Evolutionary conservation across 805 yeast genomes (phyloP).

Genomic region (Hanseniaspora osmophila): DNA sequence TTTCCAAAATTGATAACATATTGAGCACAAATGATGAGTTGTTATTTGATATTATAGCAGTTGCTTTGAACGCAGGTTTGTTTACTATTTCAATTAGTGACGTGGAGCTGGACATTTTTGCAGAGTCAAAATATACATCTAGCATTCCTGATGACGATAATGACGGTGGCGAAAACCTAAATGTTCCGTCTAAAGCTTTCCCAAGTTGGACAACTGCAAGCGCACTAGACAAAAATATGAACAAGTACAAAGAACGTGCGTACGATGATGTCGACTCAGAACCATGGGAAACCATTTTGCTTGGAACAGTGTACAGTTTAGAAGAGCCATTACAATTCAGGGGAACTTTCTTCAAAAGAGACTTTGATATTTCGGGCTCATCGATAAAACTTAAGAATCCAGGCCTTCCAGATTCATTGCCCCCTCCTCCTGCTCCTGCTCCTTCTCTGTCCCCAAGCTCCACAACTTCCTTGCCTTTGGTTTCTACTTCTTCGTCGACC

Average conservation of each 20-base stretch:
- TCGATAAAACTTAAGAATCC: conserved; percentile 64
- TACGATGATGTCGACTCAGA: conserved; percentile 12
- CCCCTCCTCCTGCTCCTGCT: too few relatives aligned
- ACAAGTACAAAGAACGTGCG: too few relatives aligned
- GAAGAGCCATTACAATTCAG: conserved; percentile 63
- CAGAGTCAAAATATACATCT: conserved; percentile 41
- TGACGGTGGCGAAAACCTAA: conserved; percentile 6
- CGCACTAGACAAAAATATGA: background rate
- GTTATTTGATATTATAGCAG: conserved; percentile 61
- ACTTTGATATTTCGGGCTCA: conserved; percentile 43
- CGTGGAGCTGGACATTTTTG: conserved; percentile 75
- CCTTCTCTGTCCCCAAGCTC: too few relatives aligned
- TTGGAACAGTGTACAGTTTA: conserved; percentile 53
- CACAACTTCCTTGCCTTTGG: conserved; percentile 2
- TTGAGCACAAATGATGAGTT: conserved; percentile 75
- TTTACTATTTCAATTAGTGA: conserved; percentile 47
- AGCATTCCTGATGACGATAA: conserved; percentile 9
- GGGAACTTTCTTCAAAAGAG: conserved; percentile 64
- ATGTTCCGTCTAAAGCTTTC: background rate
- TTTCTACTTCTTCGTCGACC: background rate
- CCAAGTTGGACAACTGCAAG: background rate
- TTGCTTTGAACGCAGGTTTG: conserved; percentile 81
- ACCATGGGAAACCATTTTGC: conserved; percentile 47
- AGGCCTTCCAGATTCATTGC: conserved; percentile 24
- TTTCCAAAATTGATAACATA: conserved; percentile 51